Percentiles rank a stretch among this genome's conserved stretches.
Evolutionary conservation across 202 grass and related monocot species (phyloP).

Genomic region (Zoysia matrella): DNA sequence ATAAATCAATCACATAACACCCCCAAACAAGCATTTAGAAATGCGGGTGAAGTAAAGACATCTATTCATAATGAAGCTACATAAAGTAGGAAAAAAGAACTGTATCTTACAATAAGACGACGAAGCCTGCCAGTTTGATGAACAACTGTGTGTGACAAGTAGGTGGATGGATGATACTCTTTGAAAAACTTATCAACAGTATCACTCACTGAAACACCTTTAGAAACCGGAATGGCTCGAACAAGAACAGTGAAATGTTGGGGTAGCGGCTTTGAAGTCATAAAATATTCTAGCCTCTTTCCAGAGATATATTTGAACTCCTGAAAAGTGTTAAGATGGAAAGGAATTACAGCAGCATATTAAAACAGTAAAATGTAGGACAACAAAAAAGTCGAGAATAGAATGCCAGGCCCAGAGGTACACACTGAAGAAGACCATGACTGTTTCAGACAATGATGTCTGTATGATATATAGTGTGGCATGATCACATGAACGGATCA

Average conservation of each 20-base stretch:
- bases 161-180: conserved; percentile 84
- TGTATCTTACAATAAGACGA: conserved; percentile 70
- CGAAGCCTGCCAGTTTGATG: conserved; percentile 84
- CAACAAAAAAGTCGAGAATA: neutral
- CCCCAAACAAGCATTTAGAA: too few relatives aligned
- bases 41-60: neutral
- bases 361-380: conserved; percentile 28
- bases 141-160: conserved; percentile 74
- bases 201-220: too few relatives aligned
- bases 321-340: conserved; percentile 41
- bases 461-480: neutral
- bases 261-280: too few relatives aligned
- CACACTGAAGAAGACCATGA: neutral
- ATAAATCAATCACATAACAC: too few relatives aligned
- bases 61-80: neutral
- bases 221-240: too few relatives aligned
- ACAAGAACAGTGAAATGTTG: too few relatives aligned
- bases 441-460: neutral
- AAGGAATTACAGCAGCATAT: conserved; percentile 8
- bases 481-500: neutral
- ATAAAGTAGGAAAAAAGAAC: conserved; percentile 32
- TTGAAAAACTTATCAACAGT: conserved; percentile 56
- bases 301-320: conserved; percentile 81
- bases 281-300: too few relatives aligned
- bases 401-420: neutral